Base-by-base conservation (phyloP, 2,329 filamentous ascomycete species). In the Fusarium marasasianum region DNA sequence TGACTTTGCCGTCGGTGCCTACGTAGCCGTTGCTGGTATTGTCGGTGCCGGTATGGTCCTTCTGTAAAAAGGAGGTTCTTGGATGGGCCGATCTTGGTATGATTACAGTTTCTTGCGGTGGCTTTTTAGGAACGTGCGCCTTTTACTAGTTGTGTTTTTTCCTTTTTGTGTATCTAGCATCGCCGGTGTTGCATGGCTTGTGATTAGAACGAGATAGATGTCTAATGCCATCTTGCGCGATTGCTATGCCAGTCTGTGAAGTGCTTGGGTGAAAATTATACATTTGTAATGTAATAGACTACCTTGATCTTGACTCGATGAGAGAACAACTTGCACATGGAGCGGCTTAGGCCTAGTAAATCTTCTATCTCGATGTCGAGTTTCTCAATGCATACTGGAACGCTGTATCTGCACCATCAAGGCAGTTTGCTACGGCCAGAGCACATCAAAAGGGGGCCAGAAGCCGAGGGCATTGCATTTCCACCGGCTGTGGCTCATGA, bases 1-100 rank as follows among this genome's bases (percentile, higher is more conserved):
- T 56, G 84, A 86, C 73, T 77, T 87, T 66, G 85, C 83, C 50
- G 76, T 89, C 53, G 86, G 87, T 59, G 77, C 87, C 69, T 90
- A 89, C 81, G 80, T 87, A 67, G 76, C 86, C 29, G 85, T 87
- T n/a, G 87, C 88, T 41, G 84, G 87, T 80, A 84, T 81, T 56
- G 84, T 85, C 20, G 88, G 88, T 77, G 88, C 85, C 44, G 84
- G 82, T 66, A 88, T 90, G 87, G 79, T 90, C 66, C 79, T 85
- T 69, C 78, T 90, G 81, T 90, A 88, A 86, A 74, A 56, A 40
- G 24, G 57, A 47, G 57, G 38, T n/a, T 54, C n/a, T 63, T 60
- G 44, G 53, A 55, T 60, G 58, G 64, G 58, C 51, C 41, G 56
- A 56, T 69, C 61, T 67, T 45, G 67, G 69, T 38, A 76, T 59